A percentile compares a stretch with the other conserved stretches of the same genome.
Evolutionary conservation across 1,139 yeast species (phyloP).

Genomic region (Blastobotrys niveus): DNA sequence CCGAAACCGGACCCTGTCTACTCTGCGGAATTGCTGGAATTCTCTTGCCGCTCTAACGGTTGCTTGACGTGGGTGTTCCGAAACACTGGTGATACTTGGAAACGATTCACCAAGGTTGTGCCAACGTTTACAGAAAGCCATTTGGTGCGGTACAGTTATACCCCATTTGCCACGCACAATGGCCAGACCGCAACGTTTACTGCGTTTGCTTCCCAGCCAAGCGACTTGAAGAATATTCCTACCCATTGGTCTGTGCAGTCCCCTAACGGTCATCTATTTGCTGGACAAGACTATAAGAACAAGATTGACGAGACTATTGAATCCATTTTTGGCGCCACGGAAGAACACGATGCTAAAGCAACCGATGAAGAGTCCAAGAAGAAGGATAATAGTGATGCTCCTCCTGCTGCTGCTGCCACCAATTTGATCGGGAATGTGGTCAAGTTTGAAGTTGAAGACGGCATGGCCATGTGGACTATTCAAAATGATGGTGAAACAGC

Average conservation of each 20-base stretch:
- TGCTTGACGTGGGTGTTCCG: constrained; percentile 16
- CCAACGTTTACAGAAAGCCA: constrained; percentile 11
- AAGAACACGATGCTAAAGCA: neutral
- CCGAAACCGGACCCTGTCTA: neutral
- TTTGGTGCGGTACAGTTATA: constrained; percentile 7
- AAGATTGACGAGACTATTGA: neutral
- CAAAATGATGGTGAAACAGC: constrained; percentile 5
- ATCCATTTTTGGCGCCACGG: neutral
- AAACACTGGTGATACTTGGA: constrained; percentile 22
- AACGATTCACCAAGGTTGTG: constrained; percentile 17
- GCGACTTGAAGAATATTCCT: constrained; percentile 12
- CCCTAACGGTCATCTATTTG: constrained; percentile 14
- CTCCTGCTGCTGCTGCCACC: neutral
- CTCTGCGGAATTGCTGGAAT: constrained; percentile 11
- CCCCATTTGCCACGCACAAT: constrained; percentile 13
- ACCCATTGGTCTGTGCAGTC: constrained; percentile 15
- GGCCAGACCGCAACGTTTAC: constrained; percentile 15
- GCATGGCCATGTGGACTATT: constrained; percentile 6
- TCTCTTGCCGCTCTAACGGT: constrained; percentile 13
- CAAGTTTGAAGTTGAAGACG: neutral
- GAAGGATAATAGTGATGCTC: too few species aligned
- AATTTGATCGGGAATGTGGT: neutral
- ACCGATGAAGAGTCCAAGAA: neutral
- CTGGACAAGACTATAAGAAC: constrained; percentile 8
- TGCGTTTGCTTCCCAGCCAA: constrained; percentile 12